Conservation (phyloP, 192 early-diverging fungal genomes). For the Backusella australiensis region DNA sequence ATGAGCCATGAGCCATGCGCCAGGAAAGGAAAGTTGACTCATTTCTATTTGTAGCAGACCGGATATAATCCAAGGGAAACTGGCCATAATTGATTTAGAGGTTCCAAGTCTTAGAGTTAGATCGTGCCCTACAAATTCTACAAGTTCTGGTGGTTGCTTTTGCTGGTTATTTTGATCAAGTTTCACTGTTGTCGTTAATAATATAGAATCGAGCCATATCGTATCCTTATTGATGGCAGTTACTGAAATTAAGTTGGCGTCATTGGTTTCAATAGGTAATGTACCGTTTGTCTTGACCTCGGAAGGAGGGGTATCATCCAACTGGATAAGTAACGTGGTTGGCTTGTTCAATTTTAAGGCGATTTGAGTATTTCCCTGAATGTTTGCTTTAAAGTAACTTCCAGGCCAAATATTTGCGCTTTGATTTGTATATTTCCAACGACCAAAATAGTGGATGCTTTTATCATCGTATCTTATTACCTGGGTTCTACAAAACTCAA, state of each 20-base stretch:
- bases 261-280: neutral
- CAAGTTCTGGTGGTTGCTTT: neutral
- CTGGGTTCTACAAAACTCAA: neutral
- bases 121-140: constrained; percentile 31
- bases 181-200: neutral
- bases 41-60: constrained; percentile 15
- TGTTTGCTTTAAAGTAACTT: constrained; percentile 22
- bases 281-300: constrained; percentile 13
- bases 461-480: neutral
- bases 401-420: constrained; percentile 23
- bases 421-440: constrained; percentile 20
- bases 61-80: constrained; percentile 28
- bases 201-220: neutral
- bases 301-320: constrained; percentile 6
- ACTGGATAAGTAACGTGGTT: neutral
- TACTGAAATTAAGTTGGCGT: neutral
- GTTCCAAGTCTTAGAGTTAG: constrained; percentile 16
- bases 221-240: neutral
- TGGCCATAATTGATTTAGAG: constrained; percentile 13
- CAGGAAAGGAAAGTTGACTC: constrained; percentile 27
- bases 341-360: constrained; percentile 9
- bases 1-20: constrained; percentile 27
- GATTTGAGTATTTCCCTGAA: neutral
- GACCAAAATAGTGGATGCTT: constrained; percentile 22
- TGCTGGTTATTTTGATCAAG: neutral